Percentiles rank a stretch among this genome's conserved stretches.
Conservation (phyloP, 2,329 filamentous ascomycete genomes). For the Sporothrix brasiliensis region DNA sequence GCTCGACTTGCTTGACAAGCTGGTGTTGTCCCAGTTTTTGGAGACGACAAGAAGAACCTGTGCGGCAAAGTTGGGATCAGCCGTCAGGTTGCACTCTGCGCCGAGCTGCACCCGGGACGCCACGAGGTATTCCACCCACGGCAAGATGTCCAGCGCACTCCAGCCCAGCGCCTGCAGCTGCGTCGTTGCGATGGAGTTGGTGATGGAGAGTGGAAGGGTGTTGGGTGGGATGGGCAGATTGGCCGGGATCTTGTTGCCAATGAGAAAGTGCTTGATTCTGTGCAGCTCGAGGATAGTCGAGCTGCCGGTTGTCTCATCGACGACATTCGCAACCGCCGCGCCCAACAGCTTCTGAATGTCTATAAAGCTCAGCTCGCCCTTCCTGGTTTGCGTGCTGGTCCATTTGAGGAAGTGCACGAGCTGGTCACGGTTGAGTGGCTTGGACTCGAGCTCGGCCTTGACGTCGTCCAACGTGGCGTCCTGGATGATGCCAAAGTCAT, state of each 20-base stretch:
- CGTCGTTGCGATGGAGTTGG: conserved; percentile 64
- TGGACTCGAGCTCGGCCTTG: conserved; percentile 76
- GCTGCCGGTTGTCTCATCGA: conserved; percentile 43
- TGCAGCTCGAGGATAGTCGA: conserved; percentile 71
- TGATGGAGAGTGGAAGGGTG: conserved; percentile 84
- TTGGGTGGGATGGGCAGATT: conserved; percentile 77
- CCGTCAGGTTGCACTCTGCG: conserved; percentile 69
- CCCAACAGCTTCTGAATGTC: conserved; percentile 73
- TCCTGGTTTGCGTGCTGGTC: conserved; percentile 71
- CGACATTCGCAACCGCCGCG: conserved; percentile 74
- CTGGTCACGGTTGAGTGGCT: conserved; percentile 77
- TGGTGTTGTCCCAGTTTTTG: conserved; percentile 86
- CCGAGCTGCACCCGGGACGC: conserved; percentile 63
- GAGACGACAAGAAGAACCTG: conserved; percentile 79
- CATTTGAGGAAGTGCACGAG: conserved; percentile 82
- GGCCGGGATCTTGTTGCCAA: conserved; percentile 76
- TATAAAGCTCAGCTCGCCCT: conserved; percentile 70
- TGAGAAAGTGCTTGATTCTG: conserved; percentile 74
- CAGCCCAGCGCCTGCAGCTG: conserved; percentile 83
- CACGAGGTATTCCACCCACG: conserved; percentile 84
- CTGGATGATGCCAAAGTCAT: conserved; percentile 82
- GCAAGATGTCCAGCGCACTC: conserved; percentile 79
- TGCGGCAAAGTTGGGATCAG: conserved; percentile 71
- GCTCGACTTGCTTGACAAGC: conserved; percentile 64
- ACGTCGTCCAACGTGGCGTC: conserved; percentile 88